Base-by-base conservation (phyloP, 2,329 filamentous ascomycete genomes). In the Colletotrichum sp. region DNA sequence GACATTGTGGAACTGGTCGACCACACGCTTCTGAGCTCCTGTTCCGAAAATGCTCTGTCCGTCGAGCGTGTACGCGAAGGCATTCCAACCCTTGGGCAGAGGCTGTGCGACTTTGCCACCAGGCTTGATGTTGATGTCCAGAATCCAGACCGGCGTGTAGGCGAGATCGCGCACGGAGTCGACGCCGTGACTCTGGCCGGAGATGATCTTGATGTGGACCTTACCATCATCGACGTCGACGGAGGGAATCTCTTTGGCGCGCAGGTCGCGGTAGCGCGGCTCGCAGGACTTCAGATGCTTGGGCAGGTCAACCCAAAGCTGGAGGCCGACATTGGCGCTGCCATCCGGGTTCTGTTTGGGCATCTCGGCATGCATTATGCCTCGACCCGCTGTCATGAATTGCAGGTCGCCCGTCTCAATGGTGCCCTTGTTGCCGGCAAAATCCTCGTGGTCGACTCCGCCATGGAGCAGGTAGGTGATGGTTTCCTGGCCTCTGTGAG, bases 341-440 rank as follows among this genome's bases (percentile, higher is more conserved):
- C 95, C 95, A 82, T 97, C 94, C 1, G 89, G 83, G 82, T 95
- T 95, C 81, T 94, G 92, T 70, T 91, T 90, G 12, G 96, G 96
- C 96, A 98, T 98, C 86, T 98, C 96, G 48, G 96, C 95, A 84
- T 98, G 97, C 84, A 98, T 94, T 80, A 98, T 97, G 56, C 96
- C 96, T 24, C 90, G 89, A 5, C 96, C 96, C 1, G 96, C 96
- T 0, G 96, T 98, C 97, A 98, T 98, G 89, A 98, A 98, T 83
- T 98, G 96, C 63, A 98, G 86, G 82, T 98, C 96, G n/a, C 96
- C 96, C 0, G 94, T 86, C 76, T 93, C 90, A 79, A 98, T 95
- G 5, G 94, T 97, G 73, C 96, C 97, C 65, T 90, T 90, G 86
- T 97, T 93, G 14, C 96, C 96, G 3, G 95, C 93, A 79, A 98